Evolutionary conservation across 2,329 filamentous ascomycete genomes (phyloP).

Genomic region (Clarireedia hainanense): DNA sequence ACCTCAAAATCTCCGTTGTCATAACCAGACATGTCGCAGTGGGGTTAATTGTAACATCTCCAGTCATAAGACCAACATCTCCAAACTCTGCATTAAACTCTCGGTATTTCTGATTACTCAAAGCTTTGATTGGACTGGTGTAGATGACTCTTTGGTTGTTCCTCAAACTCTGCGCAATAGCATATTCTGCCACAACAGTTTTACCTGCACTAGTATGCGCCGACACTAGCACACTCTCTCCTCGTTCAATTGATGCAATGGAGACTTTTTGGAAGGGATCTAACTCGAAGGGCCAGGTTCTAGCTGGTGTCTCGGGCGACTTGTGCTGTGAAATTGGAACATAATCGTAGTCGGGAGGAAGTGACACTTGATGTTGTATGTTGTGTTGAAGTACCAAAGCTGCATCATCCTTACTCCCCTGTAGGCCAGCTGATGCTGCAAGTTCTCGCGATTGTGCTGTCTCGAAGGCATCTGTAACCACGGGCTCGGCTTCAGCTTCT

Average conservation of each 20-base stretch:
- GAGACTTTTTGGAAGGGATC: slow-evolving; percentile 97
- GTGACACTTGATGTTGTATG: slow-evolving; percentile 93
- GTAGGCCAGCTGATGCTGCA: slow-evolving; percentile 43
- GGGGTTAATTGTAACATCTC: slow-evolving; percentile 98
- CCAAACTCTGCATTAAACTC: slow-evolving; percentile 95
- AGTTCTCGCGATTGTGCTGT: slow-evolving; percentile 91
- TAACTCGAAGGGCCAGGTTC: slow-evolving; percentile 79
- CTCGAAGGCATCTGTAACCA: slow-evolving; percentile 89
- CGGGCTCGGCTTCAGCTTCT: slow-evolving; percentile 61
- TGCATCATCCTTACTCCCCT: slow-evolving; percentile 24
- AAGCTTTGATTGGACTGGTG: slow-evolving; percentile 96
- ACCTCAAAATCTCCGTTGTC: slow-evolving; percentile 98
- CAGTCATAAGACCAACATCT: slow-evolving; percentile 96
- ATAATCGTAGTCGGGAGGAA: slow-evolving; percentile 91
- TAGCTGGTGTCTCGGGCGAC: slow-evolving; percentile 76
- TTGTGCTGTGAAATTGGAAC: slow-evolving; percentile 93
- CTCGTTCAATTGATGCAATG: slow-evolving; percentile 88
- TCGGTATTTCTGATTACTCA: slow-evolving; percentile 98
- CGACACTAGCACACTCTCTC: slow-evolving; percentile 93
- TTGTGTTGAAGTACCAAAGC: slow-evolving; percentile 89
- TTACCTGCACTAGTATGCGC: slow-evolving; percentile 97
- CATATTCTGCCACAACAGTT: slow-evolving; percentile 96
- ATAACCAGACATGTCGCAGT: slow-evolving; percentile 97
- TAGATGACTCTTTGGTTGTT: slow-evolving; percentile 98
- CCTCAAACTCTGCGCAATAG: slow-evolving; percentile 93